Evolutionary conservation across 2,329 filamentous ascomycete genomes (phyloP), one percentile per base, ranked within the genome.

Genomic region (Hymenotorrendiella dingleyae): DNA sequence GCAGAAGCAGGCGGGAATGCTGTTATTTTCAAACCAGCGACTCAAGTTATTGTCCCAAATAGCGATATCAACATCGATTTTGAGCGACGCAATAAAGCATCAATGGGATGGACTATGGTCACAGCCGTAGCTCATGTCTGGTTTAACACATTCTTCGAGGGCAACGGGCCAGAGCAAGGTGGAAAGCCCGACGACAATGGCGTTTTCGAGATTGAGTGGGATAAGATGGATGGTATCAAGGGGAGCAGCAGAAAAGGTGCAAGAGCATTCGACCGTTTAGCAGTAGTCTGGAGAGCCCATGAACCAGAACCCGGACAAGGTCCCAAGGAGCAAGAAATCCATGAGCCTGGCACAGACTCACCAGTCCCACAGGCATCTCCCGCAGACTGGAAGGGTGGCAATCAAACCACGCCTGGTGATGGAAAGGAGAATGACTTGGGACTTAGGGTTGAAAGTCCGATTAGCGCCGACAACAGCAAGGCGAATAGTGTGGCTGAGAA

Each of bases 71-170:
- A 94, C 62, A 85, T 97, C 52, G 82, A 89, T 37, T 80, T 96
- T 19, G 90, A 97, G 66, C 78, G 88, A 6, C 80, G 90, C 26
- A 94, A 89, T 64, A 85, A 83, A 57, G 80, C 85, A 1, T 76
- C 78, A 4, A 86, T 85, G 56, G 84, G 88, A 1, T 77, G 87
- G 53, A 89, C 87, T 0, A 87, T 97, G 81, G 88, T 96, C 3
- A 95, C 91, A 0, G 82, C 90, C 0, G 82, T 97, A 8, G 90
- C 90, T 0, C 91, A 97, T 58, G 86, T 95, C 12, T 98, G 93
- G 93, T 95, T 96, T 71, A 98, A 98, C 59, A 72, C 82, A 2
- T 97, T 82, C 64, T 97, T 97, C 56, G 93, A 97, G 66, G 89
- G 90, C 33, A 69, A 77, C 16, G 84, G 85, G 0, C 81, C 84